These are phyloP conservation scores for Diatrype stigma DNA, from an alignment of 2,329 filamentous ascomycete genomes.

Conservation along the genomic window DNA sequence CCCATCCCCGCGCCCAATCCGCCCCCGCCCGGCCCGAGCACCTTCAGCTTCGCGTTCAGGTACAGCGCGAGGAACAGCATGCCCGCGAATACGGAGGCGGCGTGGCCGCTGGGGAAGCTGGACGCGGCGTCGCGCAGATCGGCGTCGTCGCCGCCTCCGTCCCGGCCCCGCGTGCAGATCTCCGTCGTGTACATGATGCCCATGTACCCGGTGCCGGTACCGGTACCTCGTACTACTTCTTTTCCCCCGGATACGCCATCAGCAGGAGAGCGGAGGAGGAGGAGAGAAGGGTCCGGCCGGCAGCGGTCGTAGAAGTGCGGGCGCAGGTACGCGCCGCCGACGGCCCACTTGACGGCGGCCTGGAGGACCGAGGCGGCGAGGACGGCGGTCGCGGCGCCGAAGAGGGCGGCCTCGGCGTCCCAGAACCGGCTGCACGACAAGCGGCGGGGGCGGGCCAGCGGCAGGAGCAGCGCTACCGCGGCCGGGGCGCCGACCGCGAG, in stretches of 20 bases:
- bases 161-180: constrained; percentile 48
- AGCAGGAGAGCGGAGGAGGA: too few relatives aligned
- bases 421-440: constrained; percentile 49
- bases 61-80: constrained; percentile 63
- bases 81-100: constrained; percentile 59
- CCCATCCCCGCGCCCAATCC: too few relatives aligned
- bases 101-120: constrained; percentile 65
- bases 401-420: constrained; percentile 58
- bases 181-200: constrained; percentile 60
- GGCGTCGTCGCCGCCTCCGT: constrained; percentile 36
- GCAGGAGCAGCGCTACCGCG: constrained; percentile 44
- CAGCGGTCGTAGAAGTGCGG: constrained; percentile 64
- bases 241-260: constrained; percentile 32
- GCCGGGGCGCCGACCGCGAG: constrained; percentile 56
- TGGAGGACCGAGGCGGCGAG: constrained; percentile 59
- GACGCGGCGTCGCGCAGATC: constrained; percentile 59
- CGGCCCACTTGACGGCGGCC: constrained; percentile 61
- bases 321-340: constrained; percentile 59
- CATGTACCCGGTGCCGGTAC: constrained; percentile 46
- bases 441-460: constrained; percentile 54
- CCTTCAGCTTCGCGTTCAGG: constrained; percentile 68
- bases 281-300: constrained; percentile 49
- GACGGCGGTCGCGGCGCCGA: constrained; percentile 58
- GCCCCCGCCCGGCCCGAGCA: constrained; percentile 52
- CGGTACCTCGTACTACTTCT: constrained; percentile 29